Base-by-base conservation (phyloP, 1,284 basidiomycete genomes). In the Paramarasmius palmivorus region DNA sequence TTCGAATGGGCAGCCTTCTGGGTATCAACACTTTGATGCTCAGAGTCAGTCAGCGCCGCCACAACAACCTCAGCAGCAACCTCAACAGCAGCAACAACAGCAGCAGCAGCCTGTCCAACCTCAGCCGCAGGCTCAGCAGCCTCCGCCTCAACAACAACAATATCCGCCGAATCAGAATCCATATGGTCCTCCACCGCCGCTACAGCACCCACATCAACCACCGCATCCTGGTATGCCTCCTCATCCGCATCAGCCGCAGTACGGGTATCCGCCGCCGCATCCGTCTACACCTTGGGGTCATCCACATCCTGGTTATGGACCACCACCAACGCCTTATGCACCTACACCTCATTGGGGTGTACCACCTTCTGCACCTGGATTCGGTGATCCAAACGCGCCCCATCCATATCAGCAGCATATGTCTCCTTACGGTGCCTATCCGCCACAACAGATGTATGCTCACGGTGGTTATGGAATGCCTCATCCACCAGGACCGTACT, bases 61-160 rank as follows among this genome's bases (percentile, higher is more conserved):
- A 26, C 44, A 46, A 23, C 54, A 58, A 4, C 60, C 62, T 8
- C 60, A 61, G 37, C 59, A 57, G 34, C 62, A 58, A 17, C 64
- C 58, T 44, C 60, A 59, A 10, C 54, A 59, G 25, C 56, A 61
- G 39, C 22, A 32, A 22, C 17, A n/a, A 12, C 32, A 35, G n/a
- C 41, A 34, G 26, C 49, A 15, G 26, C 19, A 10, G 36, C 49
- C 29, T 42, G 38, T 12, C 9, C 44, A 51, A 42, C n/a, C 51
- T 37, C 34, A 51, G 37, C 9, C n/a, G n/a, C n/a, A n/a, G n/a
- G n/a, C 36, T 32, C 48, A 29, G 41, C 25, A 50, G 26, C 48
- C 32, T 34, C 46, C 39, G 35, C 39, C 3, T 29, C 39, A 35
- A 34, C 25, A 44, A 25, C 37, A 32, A 20, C 40, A 14, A 40